Evolutionary conservation across 2,329 filamentous ascomycete genomes (phyloP).

Genomic region (Penicillium janthinellum): DNA sequence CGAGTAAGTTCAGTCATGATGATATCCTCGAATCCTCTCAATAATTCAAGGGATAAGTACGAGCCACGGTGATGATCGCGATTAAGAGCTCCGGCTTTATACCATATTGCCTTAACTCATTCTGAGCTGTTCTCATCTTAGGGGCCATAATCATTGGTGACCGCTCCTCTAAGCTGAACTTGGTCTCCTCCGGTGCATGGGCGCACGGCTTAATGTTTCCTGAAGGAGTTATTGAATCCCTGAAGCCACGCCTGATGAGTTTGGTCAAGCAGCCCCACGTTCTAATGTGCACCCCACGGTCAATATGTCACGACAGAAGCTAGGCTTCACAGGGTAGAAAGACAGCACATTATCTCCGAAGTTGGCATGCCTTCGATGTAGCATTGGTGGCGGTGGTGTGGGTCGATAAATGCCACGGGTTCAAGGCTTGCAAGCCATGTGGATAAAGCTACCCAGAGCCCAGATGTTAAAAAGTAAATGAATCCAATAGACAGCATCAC

Average conservation of each 20-base stretch:
- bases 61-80: background rate
- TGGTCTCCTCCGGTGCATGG: slow-evolving; percentile 5
- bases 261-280: slow-evolving; percentile 10
- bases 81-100: slow-evolving; percentile 8
- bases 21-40: background rate
- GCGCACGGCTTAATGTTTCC: slow-evolving; percentile 33
- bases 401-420: background rate
- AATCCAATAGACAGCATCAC: background rate
- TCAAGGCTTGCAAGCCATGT: background rate
- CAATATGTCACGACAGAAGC: background rate
- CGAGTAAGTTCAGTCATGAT: slow-evolving; percentile 38
- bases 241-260: slow-evolving; percentile 1
- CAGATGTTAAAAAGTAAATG: background rate
- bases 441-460: background rate
- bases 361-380: background rate
- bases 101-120: slow-evolving; percentile 6
- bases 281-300: background rate
- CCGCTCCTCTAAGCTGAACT: slow-evolving; percentile 1
- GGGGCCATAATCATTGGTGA: slow-evolving; percentile 3
- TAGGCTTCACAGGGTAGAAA: background rate
- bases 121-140: background rate
- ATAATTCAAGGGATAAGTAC: background rate
- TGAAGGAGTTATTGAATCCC: slow-evolving; percentile 36
- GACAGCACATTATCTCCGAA: background rate
- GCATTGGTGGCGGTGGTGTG: background rate